phyloP scores from a whole-genome alignment of 495 filamentous ascomycete species.

The Aspergillus homomorphus region DNA sequence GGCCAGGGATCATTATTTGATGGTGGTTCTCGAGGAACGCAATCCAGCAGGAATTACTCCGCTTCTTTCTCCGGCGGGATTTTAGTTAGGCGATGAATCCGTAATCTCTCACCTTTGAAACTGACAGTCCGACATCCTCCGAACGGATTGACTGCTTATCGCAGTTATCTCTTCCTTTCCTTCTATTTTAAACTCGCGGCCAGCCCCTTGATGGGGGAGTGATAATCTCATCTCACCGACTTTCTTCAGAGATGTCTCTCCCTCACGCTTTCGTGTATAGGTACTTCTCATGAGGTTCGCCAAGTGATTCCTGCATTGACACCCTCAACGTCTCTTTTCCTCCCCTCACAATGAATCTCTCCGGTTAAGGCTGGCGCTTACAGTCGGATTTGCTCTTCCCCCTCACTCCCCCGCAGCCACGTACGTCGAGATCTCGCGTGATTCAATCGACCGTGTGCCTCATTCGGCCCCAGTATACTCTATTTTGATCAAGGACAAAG shows the following conservation, averaged over 20 bases:
- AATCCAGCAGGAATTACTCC: neutral
- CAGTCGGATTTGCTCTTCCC: slow-evolving; percentile 10
- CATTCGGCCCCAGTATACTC: neutral
- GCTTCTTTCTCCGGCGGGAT: neutral
- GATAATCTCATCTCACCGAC: neutral
- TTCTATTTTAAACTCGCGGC: neutral
- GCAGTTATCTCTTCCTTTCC: neutral
- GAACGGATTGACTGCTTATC: neutral
- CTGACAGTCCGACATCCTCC: neutral
- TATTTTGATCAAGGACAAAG: neutral
- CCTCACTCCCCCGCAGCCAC: slow-evolving; percentile 1
- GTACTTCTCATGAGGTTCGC: neutral
- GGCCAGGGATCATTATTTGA: too few species aligned
- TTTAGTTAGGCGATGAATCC: neutral
- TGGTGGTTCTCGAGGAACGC: neutral
- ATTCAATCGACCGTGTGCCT: neutral
- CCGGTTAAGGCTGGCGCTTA: slow-evolving; percentile 17
- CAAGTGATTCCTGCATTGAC: slow-evolving; percentile 1
- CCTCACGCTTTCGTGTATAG: neutral
- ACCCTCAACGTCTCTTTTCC: slow-evolving; percentile 5
- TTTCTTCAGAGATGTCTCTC: neutral
- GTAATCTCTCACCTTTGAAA: neutral
- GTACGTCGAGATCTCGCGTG: slow-evolving; percentile 13
- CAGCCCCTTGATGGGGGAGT: neutral
- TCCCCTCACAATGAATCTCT: slow-evolving; percentile 4